These are phyloP conservation scores for Batkoa obscura DNA, from an alignment of 371 early-diverging fungal species.

Conservation along the genomic window DNA sequence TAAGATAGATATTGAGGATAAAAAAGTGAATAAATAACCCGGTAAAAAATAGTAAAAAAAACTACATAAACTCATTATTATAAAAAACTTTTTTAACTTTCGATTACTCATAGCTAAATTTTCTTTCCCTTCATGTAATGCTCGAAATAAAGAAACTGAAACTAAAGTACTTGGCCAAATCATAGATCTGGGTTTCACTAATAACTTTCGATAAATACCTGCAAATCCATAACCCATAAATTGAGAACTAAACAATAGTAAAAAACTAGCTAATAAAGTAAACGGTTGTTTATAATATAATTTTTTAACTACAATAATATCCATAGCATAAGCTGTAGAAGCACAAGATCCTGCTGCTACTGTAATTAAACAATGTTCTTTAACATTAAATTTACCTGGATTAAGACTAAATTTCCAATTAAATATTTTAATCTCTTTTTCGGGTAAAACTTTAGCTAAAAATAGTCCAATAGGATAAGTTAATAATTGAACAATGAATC, in stretches of 20 bases:
- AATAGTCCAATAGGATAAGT: conserved; percentile 43
- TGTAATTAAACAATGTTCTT: conserved; percentile 53
- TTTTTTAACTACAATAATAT: conserved; percentile 48
- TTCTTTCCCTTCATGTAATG: conserved; percentile 34
- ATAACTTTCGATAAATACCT: conserved; percentile 49
- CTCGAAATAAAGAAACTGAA: conserved; percentile 45
- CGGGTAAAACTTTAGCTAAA: conserved; percentile 31
- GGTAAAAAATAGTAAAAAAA: conserved; percentile 54
- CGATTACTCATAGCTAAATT: background rate
- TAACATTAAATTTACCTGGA: conserved; percentile 57
- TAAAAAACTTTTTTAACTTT: background rate
- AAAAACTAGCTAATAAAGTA: conserved; percentile 34
- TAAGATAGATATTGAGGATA: conserved; percentile 48
- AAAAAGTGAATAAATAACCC: conserved; percentile 41
- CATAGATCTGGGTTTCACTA: conserved; percentile 66
- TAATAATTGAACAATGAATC: conserved; percentile 41
- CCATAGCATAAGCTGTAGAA: conserved; percentile 46
- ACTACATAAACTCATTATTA: background rate
- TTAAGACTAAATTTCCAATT: conserved; percentile 26
- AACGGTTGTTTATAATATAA: conserved; percentile 39
- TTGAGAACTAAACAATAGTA: conserved; percentile 46
- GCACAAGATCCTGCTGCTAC: conserved; percentile 34
- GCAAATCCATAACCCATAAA: conserved; percentile 70
- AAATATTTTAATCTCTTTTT: conserved; percentile 41
- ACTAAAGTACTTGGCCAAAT: conserved; percentile 71